Percentiles rank a stretch among this genome's conserved stretches.
phyloP scores from a whole-genome alignment of 352 stramenopile species.

The Pythium chondricola region DNA sequence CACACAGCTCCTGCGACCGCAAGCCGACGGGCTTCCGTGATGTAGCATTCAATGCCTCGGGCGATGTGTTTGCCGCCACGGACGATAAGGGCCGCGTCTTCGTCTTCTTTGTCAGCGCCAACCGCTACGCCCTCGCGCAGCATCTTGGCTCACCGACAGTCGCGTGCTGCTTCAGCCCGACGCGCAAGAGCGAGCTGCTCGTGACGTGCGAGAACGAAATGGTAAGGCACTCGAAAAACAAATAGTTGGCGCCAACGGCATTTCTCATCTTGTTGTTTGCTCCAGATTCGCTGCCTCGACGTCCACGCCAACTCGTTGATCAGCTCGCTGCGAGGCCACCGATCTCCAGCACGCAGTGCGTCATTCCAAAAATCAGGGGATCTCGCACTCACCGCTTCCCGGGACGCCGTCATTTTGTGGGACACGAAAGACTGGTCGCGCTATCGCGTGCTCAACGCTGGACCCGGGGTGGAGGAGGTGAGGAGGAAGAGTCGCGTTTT shows the following conservation, averaged over 20 bases:
- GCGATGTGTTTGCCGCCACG: slow-evolving; percentile 55
- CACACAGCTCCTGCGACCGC: slow-evolving; percentile 54
- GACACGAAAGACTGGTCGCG: slow-evolving; percentile 81
- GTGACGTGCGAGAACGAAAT: slow-evolving; percentile 81
- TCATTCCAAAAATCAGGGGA: slow-evolving; percentile 71
- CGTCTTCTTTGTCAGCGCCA: slow-evolving; percentile 67
- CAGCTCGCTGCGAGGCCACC: slow-evolving; percentile 70
- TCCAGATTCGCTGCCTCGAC: slow-evolving; percentile 62
- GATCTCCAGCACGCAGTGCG: slow-evolving; percentile 37
- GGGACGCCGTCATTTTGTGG: slow-evolving; percentile 79
- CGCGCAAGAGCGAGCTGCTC: slow-evolving; percentile 63
- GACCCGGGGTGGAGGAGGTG: slow-evolving; percentile 50
- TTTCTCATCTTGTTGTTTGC: too few species aligned
- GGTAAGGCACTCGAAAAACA: slow-evolving; percentile 16
- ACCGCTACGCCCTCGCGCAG: slow-evolving; percentile 70
- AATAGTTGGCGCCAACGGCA: too few species aligned
- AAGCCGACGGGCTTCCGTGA: slow-evolving; percentile 40
- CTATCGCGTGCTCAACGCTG: slow-evolving; percentile 74
- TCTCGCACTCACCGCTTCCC: slow-evolving; percentile 67
- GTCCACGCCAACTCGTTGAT: slow-evolving; percentile 67
- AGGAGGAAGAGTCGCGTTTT: too few species aligned
- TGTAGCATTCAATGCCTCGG: slow-evolving; percentile 60
- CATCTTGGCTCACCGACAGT: slow-evolving; percentile 54
- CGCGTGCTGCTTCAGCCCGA: slow-evolving; percentile 65
- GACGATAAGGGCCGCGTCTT: slow-evolving; percentile 81